phyloP scores from a whole-genome alignment of 495 filamentous ascomycete genomes.

The Aspergillus kassunensis region DNA sequence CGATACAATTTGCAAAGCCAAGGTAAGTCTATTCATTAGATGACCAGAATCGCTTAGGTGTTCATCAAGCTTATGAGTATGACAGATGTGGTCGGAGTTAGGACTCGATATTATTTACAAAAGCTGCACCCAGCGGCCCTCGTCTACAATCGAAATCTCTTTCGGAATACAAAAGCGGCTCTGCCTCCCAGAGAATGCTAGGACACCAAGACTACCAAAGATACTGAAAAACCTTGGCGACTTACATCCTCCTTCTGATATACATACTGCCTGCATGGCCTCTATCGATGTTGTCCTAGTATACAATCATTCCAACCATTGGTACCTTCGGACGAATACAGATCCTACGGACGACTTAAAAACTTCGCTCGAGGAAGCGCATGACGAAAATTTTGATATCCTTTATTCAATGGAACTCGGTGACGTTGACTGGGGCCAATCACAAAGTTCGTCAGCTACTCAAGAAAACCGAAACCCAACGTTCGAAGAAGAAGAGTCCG shows the following conservation, averaged over 20 bases:
- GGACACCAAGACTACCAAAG: constrained; percentile 16
- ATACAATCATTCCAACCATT: constrained; percentile 1
- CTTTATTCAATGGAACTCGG: neutral
- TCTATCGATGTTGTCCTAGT: constrained; percentile 23
- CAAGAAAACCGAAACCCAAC: neutral
- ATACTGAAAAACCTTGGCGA: constrained; percentile 17
- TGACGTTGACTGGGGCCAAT: neutral
- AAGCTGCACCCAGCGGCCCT: constrained; percentile 8
- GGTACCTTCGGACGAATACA: neutral
- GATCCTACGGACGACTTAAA: neutral
- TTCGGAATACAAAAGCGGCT: constrained; percentile 23
- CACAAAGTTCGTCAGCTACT: neutral
- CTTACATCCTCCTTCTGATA: constrained; percentile 15
- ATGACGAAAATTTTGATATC: neutral
- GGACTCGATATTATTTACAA: constrained; percentile 27
- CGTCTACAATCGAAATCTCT: constrained; percentile 13
- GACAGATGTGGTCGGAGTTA: constrained; percentile 34
- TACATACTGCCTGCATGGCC: constrained; percentile 19
- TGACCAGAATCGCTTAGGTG: neutral
- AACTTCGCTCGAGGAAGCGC: neutral
- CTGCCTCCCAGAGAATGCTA: neutral
- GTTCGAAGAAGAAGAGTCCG: neutral
- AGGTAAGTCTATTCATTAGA: constrained; percentile 16
- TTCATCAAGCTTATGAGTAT: neutral
- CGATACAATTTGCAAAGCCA: constrained; percentile 23